Percentiles rank a stretch among this genome's conserved stretches.
Evolutionary conservation across 371 early-diverging fungal genomes (phyloP).

Genomic region (Lichtheimia hyalospora): DNA sequence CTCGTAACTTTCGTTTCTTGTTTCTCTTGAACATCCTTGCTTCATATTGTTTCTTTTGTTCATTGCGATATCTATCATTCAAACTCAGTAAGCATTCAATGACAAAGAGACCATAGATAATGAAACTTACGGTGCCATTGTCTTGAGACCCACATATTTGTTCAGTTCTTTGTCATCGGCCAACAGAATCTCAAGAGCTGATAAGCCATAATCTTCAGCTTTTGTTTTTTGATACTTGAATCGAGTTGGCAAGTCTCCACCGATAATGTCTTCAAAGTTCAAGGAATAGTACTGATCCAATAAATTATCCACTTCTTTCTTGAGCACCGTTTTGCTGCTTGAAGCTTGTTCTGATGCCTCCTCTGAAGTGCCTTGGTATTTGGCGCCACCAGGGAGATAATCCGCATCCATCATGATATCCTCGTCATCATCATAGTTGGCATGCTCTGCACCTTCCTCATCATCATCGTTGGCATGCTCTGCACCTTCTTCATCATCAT

Average conservation of each 20-base stretch:
- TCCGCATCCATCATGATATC: conserved; percentile 89
- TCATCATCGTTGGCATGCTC: conserved; percentile 88
- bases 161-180: conserved; percentile 92
- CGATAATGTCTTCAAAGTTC: conserved; percentile 93
- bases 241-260: conserved; percentile 82
- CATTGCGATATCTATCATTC: conserved; percentile 14
- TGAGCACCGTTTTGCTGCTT: conserved; percentile 11
- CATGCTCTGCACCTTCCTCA: conserved; percentile 40
- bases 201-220: conserved; percentile 74
- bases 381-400: conserved; percentile 74
- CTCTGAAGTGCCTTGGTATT: conserved; percentile 30
- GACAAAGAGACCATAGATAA: neutral
- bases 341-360: neutral
- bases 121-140: conserved; percentile 80
- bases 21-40: conserved; percentile 6
- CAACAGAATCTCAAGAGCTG: conserved; percentile 79
- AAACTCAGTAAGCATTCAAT: neutral
- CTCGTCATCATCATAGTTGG: conserved; percentile 38
- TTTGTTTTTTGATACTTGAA: conserved; percentile 89
- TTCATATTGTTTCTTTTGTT: conserved; percentile 1
- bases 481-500: conserved; percentile 38
- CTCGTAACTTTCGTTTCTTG: conserved; percentile 1
- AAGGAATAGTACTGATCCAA: conserved; percentile 90
- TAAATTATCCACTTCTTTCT: conserved; percentile 50
- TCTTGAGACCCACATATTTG: conserved; percentile 81